phyloP scores from a whole-genome alignment of 345 rosid genomes.

The Corchorus capsularis region DNA sequence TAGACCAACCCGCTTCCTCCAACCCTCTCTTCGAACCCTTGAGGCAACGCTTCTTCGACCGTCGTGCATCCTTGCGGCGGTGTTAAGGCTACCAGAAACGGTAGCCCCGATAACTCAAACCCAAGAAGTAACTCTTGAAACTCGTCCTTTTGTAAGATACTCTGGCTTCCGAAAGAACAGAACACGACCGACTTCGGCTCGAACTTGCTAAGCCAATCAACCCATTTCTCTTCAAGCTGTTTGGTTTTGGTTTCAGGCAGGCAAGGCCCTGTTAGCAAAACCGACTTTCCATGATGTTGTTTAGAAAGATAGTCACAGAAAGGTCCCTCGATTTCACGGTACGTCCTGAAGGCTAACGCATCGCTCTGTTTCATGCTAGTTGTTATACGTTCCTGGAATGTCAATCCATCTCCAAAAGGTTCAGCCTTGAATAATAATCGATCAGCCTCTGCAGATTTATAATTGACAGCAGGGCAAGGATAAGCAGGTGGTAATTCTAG shows the following conservation, averaged over 20 bases:
- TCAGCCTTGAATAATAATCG: too few relatives aligned
- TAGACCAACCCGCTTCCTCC: constrained; percentile 36
- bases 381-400: too few relatives aligned
- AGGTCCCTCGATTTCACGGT: too few relatives aligned
- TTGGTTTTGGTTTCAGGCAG: constrained; percentile 30
- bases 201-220: constrained; percentile 26
- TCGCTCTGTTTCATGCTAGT: too few relatives aligned
- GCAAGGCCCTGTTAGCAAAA: constrained; percentile 54
- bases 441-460: too few relatives aligned
- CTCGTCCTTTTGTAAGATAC: constrained; percentile 29
- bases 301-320: constrained; percentile 36
- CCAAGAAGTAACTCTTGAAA: constrained; percentile 47
- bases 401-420: too few relatives aligned
- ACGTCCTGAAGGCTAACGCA: too few relatives aligned
- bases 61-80: constrained; percentile 34
- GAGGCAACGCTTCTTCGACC: constrained; percentile 44
- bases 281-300: constrained; percentile 17
- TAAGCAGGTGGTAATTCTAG: too few relatives aligned
- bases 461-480: too few relatives aligned
- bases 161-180: constrained; percentile 37
- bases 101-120: constrained; percentile 14
- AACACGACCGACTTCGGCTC: constrained; percentile 35
- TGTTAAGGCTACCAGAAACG: constrained; percentile 12
- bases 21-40: constrained; percentile 42
- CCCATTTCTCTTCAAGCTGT: constrained; percentile 45